Evolutionary conservation across 2,329 filamentous ascomycete genomes (phyloP), one percentile per base, ranked within the genome.

Genomic region (Grosmannia serpens): DNA sequence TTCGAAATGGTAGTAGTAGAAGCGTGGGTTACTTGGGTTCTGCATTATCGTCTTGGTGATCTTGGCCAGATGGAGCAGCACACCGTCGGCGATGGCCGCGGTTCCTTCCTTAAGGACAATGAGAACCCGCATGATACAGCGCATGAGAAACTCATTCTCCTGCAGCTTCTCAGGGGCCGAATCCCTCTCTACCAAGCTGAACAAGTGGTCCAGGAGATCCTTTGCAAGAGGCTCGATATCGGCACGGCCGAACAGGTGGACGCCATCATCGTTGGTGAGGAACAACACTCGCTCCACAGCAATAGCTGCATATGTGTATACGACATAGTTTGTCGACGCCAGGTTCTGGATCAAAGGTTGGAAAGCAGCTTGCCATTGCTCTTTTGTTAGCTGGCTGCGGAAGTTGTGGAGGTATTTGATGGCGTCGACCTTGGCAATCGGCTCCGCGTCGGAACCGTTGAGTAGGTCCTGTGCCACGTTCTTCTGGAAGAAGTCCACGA

Each of bases 1-100:
- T 75, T 99, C 94, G 63, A 99, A 99, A 70, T 96, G 90, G 72
- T 92, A 99, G 76, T 99, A 99, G 74, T 96, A 96, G 75, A 99
- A 99, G 15, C 90, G 84, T 2, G 94, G 94, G 72, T 99, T 99
- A 75, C 91, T 96, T 0, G 94, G 94, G 71, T 99, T 99, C 65
- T 87, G 83, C 68, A 91, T 87, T 72, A 97, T 97, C 64, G 95
- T 86, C 67, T 88, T 87, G 54, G 91, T 96, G 66, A 99, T 96
- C 61, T 82, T 86, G 67, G 95, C 84, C 60, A 99, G 81, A 70
- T 95, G 91, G 56, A 83, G 81, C 57, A 97, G 75, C n/a, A 95
- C 83, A 64, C 80, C 82, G 65, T 96, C 89, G 7, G 87, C 79
- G 54, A 94, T 84, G 1, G 85, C 80, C 2, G 85, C 73, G 17